A percentile compares a stretch with the other conserved stretches of the same genome.
Conservation (phyloP, 2,329 filamentous ascomycete genomes). For the Cladosporium sphaerospermum region DNA sequence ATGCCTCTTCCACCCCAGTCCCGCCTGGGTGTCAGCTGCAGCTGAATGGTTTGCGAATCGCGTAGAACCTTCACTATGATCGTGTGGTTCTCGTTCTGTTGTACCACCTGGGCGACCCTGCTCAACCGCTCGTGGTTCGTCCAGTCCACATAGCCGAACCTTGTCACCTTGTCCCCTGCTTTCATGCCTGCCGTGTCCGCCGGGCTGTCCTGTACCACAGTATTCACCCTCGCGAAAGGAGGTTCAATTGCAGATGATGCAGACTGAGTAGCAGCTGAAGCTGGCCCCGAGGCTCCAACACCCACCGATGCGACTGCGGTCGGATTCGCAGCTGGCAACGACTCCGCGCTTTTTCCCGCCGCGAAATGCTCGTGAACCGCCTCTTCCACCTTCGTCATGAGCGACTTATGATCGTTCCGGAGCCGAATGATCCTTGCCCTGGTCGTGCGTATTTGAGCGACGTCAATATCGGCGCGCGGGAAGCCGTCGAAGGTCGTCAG, state of each 20-base stretch:
- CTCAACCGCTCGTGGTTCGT: slow-evolving; percentile 79
- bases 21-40: slow-evolving; percentile 68
- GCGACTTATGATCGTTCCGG: slow-evolving; percentile 84
- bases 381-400: slow-evolving; percentile 79
- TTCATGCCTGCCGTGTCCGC: slow-evolving; percentile 76
- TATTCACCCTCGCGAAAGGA: slow-evolving; percentile 86
- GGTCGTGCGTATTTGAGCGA: slow-evolving; percentile 93
- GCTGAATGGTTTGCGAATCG: slow-evolving; percentile 51
- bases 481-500: slow-evolving; percentile 87
- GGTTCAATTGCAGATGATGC: slow-evolving; percentile 40
- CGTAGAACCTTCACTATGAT: slow-evolving; percentile 64
- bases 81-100: slow-evolving; percentile 72
- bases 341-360: slow-evolving; percentile 18
- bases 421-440: slow-evolving; percentile 81
- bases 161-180: slow-evolving; percentile 71
- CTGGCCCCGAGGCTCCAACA: neutral
- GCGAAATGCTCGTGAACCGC: slow-evolving; percentile 88
- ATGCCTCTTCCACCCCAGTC: slow-evolving; percentile 88
- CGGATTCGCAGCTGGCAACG: neutral
- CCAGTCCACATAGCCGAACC: slow-evolving; percentile 78
- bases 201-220: slow-evolving; percentile 69
- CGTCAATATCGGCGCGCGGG: slow-evolving; percentile 86
- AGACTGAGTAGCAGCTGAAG: slow-evolving; percentile 28
- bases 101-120: slow-evolving; percentile 83
- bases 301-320: neutral